Conservation (phyloP, 1,284 basidiomycete genomes). For the Phaffia rhodozyma region DNA sequence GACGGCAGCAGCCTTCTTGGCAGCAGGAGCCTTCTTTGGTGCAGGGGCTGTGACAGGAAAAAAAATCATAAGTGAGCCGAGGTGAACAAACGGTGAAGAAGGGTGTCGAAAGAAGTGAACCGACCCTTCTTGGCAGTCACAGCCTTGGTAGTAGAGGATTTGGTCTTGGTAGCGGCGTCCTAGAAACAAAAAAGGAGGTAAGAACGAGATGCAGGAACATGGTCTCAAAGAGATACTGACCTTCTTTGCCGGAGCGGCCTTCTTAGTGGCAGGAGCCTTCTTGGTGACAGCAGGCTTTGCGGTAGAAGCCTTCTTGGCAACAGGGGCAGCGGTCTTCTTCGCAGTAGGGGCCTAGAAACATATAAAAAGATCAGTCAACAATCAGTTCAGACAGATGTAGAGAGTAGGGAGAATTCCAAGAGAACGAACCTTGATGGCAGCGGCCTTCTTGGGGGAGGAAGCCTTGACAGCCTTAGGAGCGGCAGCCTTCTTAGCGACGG, state of each 20-base stretch:
- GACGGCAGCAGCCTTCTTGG: conserved; percentile 26
- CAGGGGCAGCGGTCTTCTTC: conserved; percentile 22
- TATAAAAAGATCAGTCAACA: too few relatives aligned
- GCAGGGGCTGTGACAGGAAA: neutral
- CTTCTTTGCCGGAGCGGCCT: conserved; percentile 38
- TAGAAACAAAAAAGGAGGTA: neutral
- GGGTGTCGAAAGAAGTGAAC: neutral
- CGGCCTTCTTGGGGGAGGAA: conserved; percentile 7
- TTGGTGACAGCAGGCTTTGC: conserved; percentile 22
- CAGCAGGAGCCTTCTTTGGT: conserved; percentile 17
- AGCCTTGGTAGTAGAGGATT: conserved; percentile 23
- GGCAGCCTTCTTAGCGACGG: conserved; percentile 21
- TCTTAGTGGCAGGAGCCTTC: conserved; percentile 39
- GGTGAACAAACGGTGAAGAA: neutral
- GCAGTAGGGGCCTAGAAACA: conserved; percentile 21
- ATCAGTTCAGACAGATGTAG: too few relatives aligned
- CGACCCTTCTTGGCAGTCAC: conserved; percentile 16
- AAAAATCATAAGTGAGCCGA: neutral
- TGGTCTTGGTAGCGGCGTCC: conserved; percentile 27
- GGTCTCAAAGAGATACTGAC: neutral
- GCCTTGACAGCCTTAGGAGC: conserved; percentile 20
- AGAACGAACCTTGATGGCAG: conserved; percentile 17
- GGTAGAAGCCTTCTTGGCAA: conserved; percentile 7
- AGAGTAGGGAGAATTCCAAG: neutral
- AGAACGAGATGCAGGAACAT: neutral